Conservation (phyloP, 2,329 filamentous ascomycete species). For the Colletotrichum camelliae region DNA sequence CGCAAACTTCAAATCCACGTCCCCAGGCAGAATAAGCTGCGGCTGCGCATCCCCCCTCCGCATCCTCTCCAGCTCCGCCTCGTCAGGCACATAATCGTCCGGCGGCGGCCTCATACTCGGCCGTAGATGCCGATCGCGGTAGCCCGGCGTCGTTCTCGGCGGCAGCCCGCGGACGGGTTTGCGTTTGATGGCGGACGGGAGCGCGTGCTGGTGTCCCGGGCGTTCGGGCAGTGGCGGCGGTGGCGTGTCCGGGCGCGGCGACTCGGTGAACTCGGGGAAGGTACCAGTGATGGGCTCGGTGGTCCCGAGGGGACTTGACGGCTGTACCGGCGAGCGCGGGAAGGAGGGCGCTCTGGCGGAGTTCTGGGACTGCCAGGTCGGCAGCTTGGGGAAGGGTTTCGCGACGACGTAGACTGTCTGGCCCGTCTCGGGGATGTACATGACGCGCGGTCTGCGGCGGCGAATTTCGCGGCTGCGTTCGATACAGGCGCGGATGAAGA, state of each 20-base stretch:
- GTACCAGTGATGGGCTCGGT: neutral
- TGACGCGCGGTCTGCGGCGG: slow-evolving; percentile 22
- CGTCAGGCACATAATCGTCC: slow-evolving; percentile 25
- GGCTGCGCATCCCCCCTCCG: slow-evolving; percentile 28
- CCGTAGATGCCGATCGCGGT: neutral
- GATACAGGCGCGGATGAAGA: slow-evolving; percentile 32
- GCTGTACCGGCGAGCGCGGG: neutral
- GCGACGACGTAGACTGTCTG: slow-evolving; percentile 26
- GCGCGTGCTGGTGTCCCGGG: neutral
- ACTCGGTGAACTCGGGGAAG: neutral
- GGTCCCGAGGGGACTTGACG: neutral
- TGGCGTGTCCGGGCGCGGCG: neutral
- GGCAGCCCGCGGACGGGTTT: slow-evolving; percentile 1
- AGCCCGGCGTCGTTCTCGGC: neutral
- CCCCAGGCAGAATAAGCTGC: slow-evolving; percentile 23
- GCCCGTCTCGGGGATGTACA: slow-evolving; percentile 27
- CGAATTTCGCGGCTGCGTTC: slow-evolving; percentile 25
- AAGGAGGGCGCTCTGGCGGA: neutral
- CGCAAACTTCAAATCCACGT: slow-evolving; percentile 20
- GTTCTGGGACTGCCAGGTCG: neutral
- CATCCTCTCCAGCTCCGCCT: slow-evolving; percentile 24
- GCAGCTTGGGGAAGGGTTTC: slow-evolving; percentile 18
- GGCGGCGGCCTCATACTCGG: slow-evolving; percentile 20
- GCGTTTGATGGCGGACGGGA: neutral
- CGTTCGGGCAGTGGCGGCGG: neutral